phyloP scores from a whole-genome alignment of 106 monocot genomes.

The Dioscorea dumetorum region DNA sequence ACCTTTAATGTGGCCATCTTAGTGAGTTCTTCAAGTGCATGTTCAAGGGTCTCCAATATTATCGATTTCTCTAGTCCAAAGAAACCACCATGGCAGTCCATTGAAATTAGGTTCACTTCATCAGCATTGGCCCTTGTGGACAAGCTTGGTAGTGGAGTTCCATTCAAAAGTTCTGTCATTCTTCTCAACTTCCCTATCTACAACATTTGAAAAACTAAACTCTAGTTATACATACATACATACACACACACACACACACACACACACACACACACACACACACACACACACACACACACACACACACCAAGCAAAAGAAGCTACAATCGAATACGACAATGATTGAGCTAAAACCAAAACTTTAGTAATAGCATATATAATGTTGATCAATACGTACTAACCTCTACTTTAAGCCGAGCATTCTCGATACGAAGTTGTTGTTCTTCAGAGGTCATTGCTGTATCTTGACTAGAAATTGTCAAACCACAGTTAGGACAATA shows the following conservation, averaged over 20 bases:
- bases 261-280: too few relatives aligned
- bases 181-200: conserved; percentile 40
- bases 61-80: conserved; percentile 43
- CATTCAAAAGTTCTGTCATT: conserved; percentile 10
- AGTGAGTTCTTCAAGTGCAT: conserved; percentile 35
- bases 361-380: not conserved
- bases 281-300: too few relatives aligned
- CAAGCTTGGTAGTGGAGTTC: conserved; percentile 17
- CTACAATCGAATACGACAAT: not conserved
- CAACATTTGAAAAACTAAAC: not conserved
- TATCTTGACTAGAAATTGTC: conserved; percentile 17
- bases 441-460: conserved; percentile 18
- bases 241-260: too few relatives aligned
- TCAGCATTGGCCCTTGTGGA: conserved; percentile 20
- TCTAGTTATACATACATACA: too few relatives aligned
- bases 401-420: conserved; percentile 54
- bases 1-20: conserved; percentile 36
- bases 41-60: conserved; percentile 25
- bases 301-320: too few relatives aligned
- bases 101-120: conserved; percentile 4
- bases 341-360: not conserved
- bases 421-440: conserved; percentile 52
- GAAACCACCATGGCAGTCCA: conserved; percentile 10
- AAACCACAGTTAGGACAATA: conserved; percentile 43
- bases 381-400: not conserved